Evolutionary conservation across 768 basidiomycete species (phyloP), one percentile per base, ranked within the genome.

Genomic region (Pulveroboletus sp.): DNA sequence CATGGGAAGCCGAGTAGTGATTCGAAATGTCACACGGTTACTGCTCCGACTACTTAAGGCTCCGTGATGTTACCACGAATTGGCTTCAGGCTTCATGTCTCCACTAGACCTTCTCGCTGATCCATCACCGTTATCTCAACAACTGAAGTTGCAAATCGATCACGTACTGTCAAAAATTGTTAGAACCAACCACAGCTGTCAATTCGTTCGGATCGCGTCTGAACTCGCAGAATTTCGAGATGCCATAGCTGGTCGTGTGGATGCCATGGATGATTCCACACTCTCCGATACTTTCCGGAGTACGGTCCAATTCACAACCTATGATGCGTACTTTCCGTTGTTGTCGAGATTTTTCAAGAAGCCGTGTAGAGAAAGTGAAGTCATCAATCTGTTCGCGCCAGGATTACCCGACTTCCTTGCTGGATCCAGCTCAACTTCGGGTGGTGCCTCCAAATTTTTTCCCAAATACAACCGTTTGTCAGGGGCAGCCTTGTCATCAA

Each of bases 321-420:
- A 61, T 10, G 51, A 52, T 0, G 34, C 53, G 6, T 62, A 59
- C 16, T 35, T 39, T 5, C 57, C 60, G 3, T 50, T 53, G 19
- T 6, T 59, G 9, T 31, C 55, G 10, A 45, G 27, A 31, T 41
- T 51, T 36, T 39, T 31, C 2, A 40, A 58, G 9, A 47, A 20
- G 21, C 49, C 55, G 2, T 51, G 45, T 16, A 51, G 31, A 39
- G 41, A 27, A 6, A 38, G 29, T 9, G 41, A 17, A 5, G 10
- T 60, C 17, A 23, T 32, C 20, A 16, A 62, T 25, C 23, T 57
- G 7, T 44, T 60, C 29, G 43, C 58, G 1, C 58, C 55, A 0
- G 61, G 60, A 25, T 6, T 61, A 1, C 61, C 60, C n/a, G 54
- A 60, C 36, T 60, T 17, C 23, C 43, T 62, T 3, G 37, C 17